Conservation (phyloP, 192 early-diverging fungal species). For the Chytriomyces sp. region DNA sequence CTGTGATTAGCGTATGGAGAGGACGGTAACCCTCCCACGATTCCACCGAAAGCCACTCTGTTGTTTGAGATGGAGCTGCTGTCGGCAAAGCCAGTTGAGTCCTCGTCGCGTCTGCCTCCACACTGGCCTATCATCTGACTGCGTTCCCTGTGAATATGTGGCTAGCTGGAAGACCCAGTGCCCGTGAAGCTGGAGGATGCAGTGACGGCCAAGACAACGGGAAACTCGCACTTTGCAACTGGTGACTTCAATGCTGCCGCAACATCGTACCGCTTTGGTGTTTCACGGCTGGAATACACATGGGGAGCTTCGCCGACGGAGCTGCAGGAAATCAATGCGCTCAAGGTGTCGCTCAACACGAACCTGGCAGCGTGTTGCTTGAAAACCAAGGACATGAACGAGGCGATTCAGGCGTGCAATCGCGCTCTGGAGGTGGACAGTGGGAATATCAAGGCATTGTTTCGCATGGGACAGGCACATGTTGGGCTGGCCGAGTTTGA, state of each 20-base stretch:
- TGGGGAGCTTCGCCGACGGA: slow-evolving; percentile 37
- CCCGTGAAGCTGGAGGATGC: slow-evolving; percentile 27
- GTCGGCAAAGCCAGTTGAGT: slow-evolving; percentile 31
- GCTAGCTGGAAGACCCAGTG: slow-evolving; percentile 34
- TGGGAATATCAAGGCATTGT: slow-evolving; percentile 26
- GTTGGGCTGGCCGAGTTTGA: slow-evolving; percentile 18
- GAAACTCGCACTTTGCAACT: slow-evolving; percentile 29
- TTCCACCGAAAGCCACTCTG: slow-evolving; percentile 67
- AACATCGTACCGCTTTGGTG: slow-evolving; percentile 11
- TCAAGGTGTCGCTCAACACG: slow-evolving; percentile 30
- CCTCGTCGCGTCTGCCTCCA: not conserved
- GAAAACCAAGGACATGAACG: slow-evolving; percentile 25
- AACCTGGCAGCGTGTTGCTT: slow-evolving; percentile 35
- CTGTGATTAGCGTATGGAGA: slow-evolving; percentile 56
- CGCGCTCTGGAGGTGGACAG: slow-evolving; percentile 29
- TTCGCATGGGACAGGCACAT: slow-evolving; percentile 27
- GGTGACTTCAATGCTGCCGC: slow-evolving; percentile 12
- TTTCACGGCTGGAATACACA: slow-evolving; percentile 25
- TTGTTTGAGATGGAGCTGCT: slow-evolving; percentile 58
- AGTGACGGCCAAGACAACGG: slow-evolving; percentile 8
- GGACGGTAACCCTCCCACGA: slow-evolving; percentile 59
- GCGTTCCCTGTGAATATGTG: not conserved
- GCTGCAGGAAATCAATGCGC: slow-evolving; percentile 4
- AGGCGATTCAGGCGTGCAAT: slow-evolving; percentile 28
- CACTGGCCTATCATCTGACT: not conserved